These are phyloP conservation scores for Barnettozyma vustinii DNA, from an alignment of 805 yeast species.

Conservation along the genomic window DNA sequence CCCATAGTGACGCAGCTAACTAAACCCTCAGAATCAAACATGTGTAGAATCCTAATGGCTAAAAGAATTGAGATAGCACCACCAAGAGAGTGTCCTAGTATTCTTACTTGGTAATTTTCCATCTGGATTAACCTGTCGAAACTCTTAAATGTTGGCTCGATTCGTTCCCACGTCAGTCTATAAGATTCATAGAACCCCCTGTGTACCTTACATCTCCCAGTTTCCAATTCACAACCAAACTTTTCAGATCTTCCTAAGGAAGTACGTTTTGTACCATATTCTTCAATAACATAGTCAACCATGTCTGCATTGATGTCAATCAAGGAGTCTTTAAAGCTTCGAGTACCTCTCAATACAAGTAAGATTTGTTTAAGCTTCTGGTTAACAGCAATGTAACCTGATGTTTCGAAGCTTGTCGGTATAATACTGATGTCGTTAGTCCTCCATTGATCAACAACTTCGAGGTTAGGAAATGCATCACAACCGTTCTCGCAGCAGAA, in stretches of 20 bases:
- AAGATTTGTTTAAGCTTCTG: constrained; percentile 10
- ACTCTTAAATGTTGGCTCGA: neutral
- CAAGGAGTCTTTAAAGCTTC: constrained; percentile 24
- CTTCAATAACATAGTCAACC: constrained; percentile 9
- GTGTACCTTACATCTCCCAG: constrained; percentile 19
- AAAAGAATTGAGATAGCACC: constrained; percentile 22
- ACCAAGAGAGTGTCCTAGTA: constrained; percentile 27
- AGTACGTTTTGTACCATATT: neutral
- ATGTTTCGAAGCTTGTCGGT: constrained; percentile 14
- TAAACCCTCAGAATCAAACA: neutral
- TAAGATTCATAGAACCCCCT: constrained; percentile 18
- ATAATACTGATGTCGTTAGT: constrained; percentile 14
- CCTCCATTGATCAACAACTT: constrained; percentile 23
- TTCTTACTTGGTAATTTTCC: constrained; percentile 11
- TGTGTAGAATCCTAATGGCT: constrained; percentile 4
- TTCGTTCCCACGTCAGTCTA: constrained; percentile 6
- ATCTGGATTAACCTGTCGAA: neutral
- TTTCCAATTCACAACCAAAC: neutral
- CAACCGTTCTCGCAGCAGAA: constrained; percentile 24
- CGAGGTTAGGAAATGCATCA: constrained; percentile 17
- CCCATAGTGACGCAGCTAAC: constrained; percentile 21
- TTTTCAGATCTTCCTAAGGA: neutral
- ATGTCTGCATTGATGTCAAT: constrained; percentile 24
- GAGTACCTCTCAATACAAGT: constrained; percentile 21
- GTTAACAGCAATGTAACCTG: constrained; percentile 23